Base-by-base conservation (phyloP, 139 green algal genomes). In the Closterium sp. region DNA sequence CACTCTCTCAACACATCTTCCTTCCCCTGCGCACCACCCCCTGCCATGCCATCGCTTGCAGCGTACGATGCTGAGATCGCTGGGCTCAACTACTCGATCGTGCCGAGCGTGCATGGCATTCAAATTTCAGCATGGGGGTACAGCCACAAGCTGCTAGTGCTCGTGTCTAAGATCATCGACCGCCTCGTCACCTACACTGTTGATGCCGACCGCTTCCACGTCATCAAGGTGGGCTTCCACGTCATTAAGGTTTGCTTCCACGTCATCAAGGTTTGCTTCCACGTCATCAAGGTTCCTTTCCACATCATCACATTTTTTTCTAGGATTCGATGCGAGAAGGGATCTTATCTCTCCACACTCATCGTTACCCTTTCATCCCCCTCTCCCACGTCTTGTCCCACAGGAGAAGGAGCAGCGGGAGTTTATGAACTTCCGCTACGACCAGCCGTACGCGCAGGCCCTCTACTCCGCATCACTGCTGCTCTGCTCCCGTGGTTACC, bases 51-150 rank as follows among this genome's bases (percentile, higher is more conserved):
- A 70, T 19, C 45, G 10, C 45, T 1, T 42, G 84, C 98, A 5
- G 94, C 97, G 2, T 99, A 99, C 93, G 93, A 95, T 42, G 97
- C 97, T 34, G 96, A 98, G 90, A 95, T 99, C 89, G 97, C 97
- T 31, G 97, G 97, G 0, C 95, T 98, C 29, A 21, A 42, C 2
- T 97, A 97, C 88, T 90, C 32, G 22, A 70, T 97, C 4, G 70
- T 87, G 45, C 94, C 95, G 45, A 95, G 91, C 50, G 89, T 93
- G 31, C 38, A 87, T 30, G 94, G 94, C 34, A 89, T 94, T 29
- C 91, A 95, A 94, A 93, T 96, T 0, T 62, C 45, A 22, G 92
- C 87, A 10, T 96, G 90, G 6, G 97, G 97, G 30, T 99, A 98
- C 95, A 96, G 91, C 94, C 95, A 99, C 96, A 98, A 97, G 92